These are phyloP conservation scores for Nakazawaea holstii DNA, from an alignment of 805 yeast species.

Conservation along the genomic window DNA sequence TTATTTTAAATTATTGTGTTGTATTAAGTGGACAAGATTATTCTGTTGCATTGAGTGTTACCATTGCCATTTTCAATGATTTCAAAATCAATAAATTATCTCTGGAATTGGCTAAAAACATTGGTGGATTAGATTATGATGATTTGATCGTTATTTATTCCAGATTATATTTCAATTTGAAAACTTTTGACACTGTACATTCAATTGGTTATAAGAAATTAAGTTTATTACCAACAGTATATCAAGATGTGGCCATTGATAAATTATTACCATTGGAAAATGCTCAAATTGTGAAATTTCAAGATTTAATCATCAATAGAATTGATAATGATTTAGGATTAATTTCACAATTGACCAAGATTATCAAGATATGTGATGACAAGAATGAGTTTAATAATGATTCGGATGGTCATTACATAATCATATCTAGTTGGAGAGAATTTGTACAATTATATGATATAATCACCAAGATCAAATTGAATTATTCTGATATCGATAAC, in stretches of 20 bases:
- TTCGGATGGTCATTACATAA: not conserved
- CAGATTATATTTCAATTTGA: slow-evolving; percentile 42
- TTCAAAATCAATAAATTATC: slow-evolving; percentile 41
- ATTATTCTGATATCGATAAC: not conserved
- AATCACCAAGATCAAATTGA: not conserved
- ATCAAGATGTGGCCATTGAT: slow-evolving; percentile 18
- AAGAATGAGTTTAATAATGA: not conserved
- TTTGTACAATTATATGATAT: slow-evolving; percentile 21
- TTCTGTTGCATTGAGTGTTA: slow-evolving; percentile 49
- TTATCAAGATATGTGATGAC: not conserved
- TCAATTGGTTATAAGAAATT: slow-evolving; percentile 33
- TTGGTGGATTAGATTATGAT: slow-evolving; percentile 10
- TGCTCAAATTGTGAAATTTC: not conserved
- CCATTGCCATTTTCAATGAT: slow-evolving; percentile 54
- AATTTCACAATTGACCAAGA: not conserved
- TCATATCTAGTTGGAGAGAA: slow-evolving; percentile 9
- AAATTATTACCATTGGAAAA: slow-evolving; percentile 10
- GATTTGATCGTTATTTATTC: slow-evolving; percentile 10
- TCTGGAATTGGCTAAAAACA: slow-evolving; percentile 16
- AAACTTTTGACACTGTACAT: slow-evolving; percentile 46
- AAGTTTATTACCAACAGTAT: not conserved
- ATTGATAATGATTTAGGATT: not conserved
- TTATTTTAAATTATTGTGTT: slow-evolving; percentile 48
- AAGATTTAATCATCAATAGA: slow-evolving; percentile 1
- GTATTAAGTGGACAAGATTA: slow-evolving; percentile 55